These are phyloP conservation scores for Mrakia frigida DNA, from an alignment of 768 basidiomycete species.

Conservation along the genomic window DNA sequence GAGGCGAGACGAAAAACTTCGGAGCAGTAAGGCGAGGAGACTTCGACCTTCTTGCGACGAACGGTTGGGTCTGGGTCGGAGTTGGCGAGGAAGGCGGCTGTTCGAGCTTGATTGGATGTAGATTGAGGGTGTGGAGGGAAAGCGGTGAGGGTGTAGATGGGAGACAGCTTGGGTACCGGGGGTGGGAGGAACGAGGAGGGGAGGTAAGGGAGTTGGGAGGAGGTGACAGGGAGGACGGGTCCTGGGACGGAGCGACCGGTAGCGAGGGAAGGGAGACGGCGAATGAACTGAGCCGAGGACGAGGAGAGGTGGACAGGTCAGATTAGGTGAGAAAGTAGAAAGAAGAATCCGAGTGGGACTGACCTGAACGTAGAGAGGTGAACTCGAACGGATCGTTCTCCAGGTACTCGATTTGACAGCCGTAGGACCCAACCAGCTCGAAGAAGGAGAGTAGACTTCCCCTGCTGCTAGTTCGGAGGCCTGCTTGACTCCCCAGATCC, in stretches of 20 bases:
- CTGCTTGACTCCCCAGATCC: slow-evolving; percentile 13
- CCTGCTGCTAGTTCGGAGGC: neutral
- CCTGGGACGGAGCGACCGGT: neutral
- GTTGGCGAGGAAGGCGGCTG: neutral
- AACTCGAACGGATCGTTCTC: neutral
- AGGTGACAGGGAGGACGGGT: neutral
- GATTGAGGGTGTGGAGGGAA: neutral
- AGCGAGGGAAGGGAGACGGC: neutral
- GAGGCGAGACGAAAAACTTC: neutral
- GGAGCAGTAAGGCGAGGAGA: neutral
- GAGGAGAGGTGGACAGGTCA: neutral
- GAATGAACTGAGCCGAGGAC: slow-evolving; percentile 8
- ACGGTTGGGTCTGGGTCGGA: neutral
- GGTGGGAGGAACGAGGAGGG: neutral
- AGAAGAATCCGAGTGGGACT: neutral
- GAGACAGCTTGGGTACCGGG: neutral
- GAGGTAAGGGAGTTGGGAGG: slow-evolving; percentile 1
- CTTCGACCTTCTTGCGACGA: neutral
- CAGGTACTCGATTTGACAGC: neutral
- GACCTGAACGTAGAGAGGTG: neutral
- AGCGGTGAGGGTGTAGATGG: neutral
- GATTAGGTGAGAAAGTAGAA: neutral
- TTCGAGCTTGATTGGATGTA: neutral
- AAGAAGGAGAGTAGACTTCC: neutral
- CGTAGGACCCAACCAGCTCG: neutral